Conservation (phyloP, 2,329 filamentous ascomycete genomes). For the Diaporthe velutina region DNA sequence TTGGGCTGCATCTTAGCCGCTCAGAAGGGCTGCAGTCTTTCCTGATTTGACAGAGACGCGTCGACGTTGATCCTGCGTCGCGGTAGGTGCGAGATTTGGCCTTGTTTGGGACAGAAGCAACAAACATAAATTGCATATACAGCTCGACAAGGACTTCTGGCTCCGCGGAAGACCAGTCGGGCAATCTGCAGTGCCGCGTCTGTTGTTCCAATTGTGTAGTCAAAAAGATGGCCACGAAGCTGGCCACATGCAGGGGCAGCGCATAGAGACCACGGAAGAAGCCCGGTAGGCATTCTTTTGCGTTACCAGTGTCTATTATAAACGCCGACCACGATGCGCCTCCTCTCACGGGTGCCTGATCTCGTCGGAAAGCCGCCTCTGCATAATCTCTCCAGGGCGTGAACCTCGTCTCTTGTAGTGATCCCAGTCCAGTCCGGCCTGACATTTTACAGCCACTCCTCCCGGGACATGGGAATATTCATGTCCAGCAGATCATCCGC, state of each 20-base stretch:
- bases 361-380: background rate
- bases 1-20: conserved; percentile 34
- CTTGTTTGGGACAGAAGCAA: background rate
- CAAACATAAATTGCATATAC: background rate
- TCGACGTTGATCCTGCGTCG: background rate
- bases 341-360: background rate
- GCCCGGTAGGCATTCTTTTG: conserved; percentile 13
- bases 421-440: conserved; percentile 3
- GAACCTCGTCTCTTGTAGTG: conserved; percentile 8
- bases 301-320: conserved; percentile 24
- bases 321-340: background rate
- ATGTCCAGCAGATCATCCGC: background rate
- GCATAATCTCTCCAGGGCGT: background rate
- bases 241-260: conserved; percentile 29
- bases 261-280: background rate
- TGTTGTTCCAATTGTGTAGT: conserved; percentile 34
- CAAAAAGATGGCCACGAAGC: conserved; percentile 12
- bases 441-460: background rate
- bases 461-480: background rate
- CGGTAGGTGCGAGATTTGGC: background rate
- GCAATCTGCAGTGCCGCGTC: conserved; percentile 31
- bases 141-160: background rate
- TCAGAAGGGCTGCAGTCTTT: background rate
- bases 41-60: conserved; percentile 16
- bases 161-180: background rate